Evolutionary conservation across 805 yeast species (phyloP), one percentile per base, ranked within the genome.

Genomic region (Candida tammaniensis): DNA sequence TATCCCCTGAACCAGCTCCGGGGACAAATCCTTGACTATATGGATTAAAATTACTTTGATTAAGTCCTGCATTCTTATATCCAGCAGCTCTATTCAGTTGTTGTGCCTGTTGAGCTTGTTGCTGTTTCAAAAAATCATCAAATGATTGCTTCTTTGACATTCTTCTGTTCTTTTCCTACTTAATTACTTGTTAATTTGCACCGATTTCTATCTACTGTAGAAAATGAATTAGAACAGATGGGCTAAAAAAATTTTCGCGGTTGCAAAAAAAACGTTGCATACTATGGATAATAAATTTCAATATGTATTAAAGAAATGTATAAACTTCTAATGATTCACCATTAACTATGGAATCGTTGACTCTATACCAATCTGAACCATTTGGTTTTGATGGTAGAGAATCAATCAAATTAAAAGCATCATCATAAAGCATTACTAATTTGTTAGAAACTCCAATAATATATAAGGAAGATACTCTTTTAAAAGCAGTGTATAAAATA

Each of bases 111-210:
- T 43, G 40, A 11, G 35, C 30, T 13, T 71, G 61, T 53, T 72
- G 76, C 49, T 61, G 60, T 55, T 68, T 72, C 44, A 73, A 51
- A 51, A 63, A 75, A 38, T 74, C 80, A 38, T 76, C 80, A 47
- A 72, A 72, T 10, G 78, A 69, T 44, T 51, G 57, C 46, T 56
- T 30, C 35, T 35, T 30, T 18, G 37, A 34, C 37, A 34, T 32
- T n/a, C n/a, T n/a, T n/a, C n/a, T n/a, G n/a, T n/a, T n/a, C n/a
- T n/a, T n/a, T n/a, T n/a, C n/a, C n/a, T n/a, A n/a, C n/a, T n/a
- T n/a, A n/a, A n/a, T n/a, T n/a, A n/a, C n/a, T n/a, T n/a, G n/a
- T n/a, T n/a, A n/a, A n/a, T n/a, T n/a, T n/a, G n/a, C n/a, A n/a
- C n/a, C n/a, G n/a, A n/a, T n/a, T n/a, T n/a, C n/a, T n/a, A n/a